Base-by-base conservation (phyloP, 176 grass and related monocot genomes). In the Carex kokanica region DNA sequence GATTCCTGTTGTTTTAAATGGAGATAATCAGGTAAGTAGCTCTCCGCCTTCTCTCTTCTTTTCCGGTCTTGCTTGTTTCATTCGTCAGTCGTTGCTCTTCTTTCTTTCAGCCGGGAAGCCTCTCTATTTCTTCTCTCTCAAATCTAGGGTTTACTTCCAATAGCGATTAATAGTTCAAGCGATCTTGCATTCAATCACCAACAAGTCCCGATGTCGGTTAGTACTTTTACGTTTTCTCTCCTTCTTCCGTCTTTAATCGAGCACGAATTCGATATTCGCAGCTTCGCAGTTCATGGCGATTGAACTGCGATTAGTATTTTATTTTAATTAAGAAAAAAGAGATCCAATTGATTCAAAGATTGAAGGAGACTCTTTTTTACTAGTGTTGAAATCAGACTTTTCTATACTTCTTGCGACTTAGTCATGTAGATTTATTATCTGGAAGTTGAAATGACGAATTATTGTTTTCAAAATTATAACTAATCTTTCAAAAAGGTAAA, bases 141-240 rank as follows among this genome's bases (percentile, higher is more conserved):
- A 78, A 56, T 78, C 73, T 54, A 77, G 73, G 47, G 24, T 55
- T 78, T 78, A 27, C 57, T 82, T 67, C 71, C 20, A 29, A 74
- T 74, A 5, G 45, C 11, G 71, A 74, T 74, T 29, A 54, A 25
- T 11, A 23, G 43, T 51, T 81, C 60, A 29, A 67, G 61, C 40
- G 80, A 81, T 81, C 78, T 81, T 1, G 3, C 54, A 63, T 52
- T n/a, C 8, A 66, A 31, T 14, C 80, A 49, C 14, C 18, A 18
- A 4, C 38, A 82, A 64, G 16, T 82, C 24, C 31, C 36, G 61
- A 82, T 82, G 80, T 82, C 80, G 80, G 80, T 82, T 25, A 82
- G 80, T 82, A 47, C 20, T 31, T 82, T 82, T 82, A 12, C 14
- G 1, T 40, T 62, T 38, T 62, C 54, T 60, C 17, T 17, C 58